These are phyloP conservation scores for Ascochyta clinopodiicola DNA, from an alignment of 2,329 filamentous ascomycete species.

Conservation along the genomic window DNA sequence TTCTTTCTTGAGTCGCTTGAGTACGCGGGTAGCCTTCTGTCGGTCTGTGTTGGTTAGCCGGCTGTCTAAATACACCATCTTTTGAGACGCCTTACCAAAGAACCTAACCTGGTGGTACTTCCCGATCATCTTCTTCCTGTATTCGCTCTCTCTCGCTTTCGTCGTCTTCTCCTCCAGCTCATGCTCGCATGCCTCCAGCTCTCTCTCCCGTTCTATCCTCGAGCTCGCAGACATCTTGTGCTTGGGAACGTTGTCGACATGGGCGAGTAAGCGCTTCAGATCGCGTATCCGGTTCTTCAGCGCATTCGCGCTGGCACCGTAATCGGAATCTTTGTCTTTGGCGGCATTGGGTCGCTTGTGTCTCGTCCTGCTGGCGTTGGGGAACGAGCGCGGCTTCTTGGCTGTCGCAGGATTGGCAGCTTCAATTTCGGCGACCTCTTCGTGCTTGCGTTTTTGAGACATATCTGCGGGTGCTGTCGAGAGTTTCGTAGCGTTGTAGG, in stretches of 20 bases:
- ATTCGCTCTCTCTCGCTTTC: constrained; percentile 63
- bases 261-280: constrained; percentile 69
- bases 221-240: constrained; percentile 68
- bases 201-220: constrained; percentile 73
- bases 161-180: constrained; percentile 59
- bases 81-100: constrained; percentile 65
- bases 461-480: constrained; percentile 24
- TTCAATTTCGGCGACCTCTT: constrained; percentile 25
- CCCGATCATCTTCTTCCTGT: constrained; percentile 72
- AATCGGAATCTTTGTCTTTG: constrained; percentile 31
- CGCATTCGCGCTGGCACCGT: constrained; percentile 57
- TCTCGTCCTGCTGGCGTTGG: constrained; percentile 22
- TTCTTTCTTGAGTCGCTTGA: constrained; percentile 69
- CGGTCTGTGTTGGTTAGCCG: constrained; percentile 59
- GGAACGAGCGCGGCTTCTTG: constrained; percentile 38
- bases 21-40: constrained; percentile 72
- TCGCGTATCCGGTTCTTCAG: constrained; percentile 76
- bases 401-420: constrained; percentile 16
- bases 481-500: constrained; percentile 6
- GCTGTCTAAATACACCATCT: background rate
- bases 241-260: constrained; percentile 57
- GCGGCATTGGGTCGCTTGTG: constrained; percentile 31
- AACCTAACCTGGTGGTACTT: constrained; percentile 87
- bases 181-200: constrained; percentile 69
- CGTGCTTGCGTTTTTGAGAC: constrained; percentile 47